Evolutionary conservation across 2,329 filamentous ascomycete genomes (phyloP), one percentile per base, ranked within the genome.

Genomic region (Teratosphaeria zuluensis): DNA sequence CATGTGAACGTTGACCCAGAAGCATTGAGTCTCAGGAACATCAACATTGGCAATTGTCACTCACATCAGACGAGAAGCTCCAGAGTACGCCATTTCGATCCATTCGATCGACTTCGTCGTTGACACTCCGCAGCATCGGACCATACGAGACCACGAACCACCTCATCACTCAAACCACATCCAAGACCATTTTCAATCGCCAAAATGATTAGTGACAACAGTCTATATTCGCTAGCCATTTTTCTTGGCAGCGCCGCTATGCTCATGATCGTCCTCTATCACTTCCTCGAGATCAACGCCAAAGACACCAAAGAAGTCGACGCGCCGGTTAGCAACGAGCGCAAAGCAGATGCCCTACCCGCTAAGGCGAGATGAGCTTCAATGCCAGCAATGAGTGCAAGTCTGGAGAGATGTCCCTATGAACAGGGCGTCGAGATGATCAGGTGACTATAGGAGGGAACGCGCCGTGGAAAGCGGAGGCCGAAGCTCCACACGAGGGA

Each of bases 201-300:
- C 32, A 89, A 69, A 54, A 99, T 99, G 94, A 97, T 99, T 73
- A 88, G 92, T 73, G 94, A 99, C 84, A 79, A 82, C 74, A 86
- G 94, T 65, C 86, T 99, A 69, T 96, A 97, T 81, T 83, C 83
- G 63, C 84, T 99, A 32, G 92, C 94, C 74, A 86, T 97, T 74
- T 92, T 96, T 74, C 88, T 99, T 61, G 94, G 94, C 77, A 88
- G 86, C 58, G 83, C 86, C 48, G 85, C 92, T 63, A 92, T 97
- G 89, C 80, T 96, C 52, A 82, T 99, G 62, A 96, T 97, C 65
- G 85, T 99, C 32, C 77, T 95, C 31, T 97, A 99, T 77, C 91
- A 97, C 75, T 97, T 95, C 77, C 85, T 99, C 69, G 92, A 97
- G 74, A 84, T 96, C 78, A 97, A 99, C 72, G 84, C 90, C n/a